Percentiles rank a stretch among this genome's conserved stretches.
phyloP scores from a whole-genome alignment of 2,329 filamentous ascomycete genomes.

The Colletotrichum paranaense region DNA sequence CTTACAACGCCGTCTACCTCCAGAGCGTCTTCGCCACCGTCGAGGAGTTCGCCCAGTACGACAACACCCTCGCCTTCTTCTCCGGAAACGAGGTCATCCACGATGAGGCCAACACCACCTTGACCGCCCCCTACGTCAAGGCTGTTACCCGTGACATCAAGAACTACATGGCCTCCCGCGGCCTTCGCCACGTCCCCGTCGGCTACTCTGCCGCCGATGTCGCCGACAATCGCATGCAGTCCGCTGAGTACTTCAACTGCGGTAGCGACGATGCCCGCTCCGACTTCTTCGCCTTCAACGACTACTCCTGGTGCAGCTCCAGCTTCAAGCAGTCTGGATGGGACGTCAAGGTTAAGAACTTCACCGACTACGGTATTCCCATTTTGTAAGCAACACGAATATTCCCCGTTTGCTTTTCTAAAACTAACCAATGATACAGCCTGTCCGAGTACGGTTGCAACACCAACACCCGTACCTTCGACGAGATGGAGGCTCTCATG shows the following conservation, averaged over 20 bases:
- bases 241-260: conserved; percentile 94
- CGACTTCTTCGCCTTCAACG: conserved; percentile 92
- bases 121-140: conserved; percentile 79
- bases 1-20: conserved; percentile 90
- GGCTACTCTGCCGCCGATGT: conserved; percentile 86
- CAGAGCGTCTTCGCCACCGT: conserved; percentile 89
- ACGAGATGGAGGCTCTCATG: conserved; percentile 85
- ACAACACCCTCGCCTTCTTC: conserved; percentile 90
- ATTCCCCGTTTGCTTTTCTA: conserved; percentile 34
- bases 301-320: conserved; percentile 88
- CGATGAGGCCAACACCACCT: conserved; percentile 70
- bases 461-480: conserved; percentile 83
- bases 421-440: conserved; percentile 45
- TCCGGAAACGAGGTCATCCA: conserved; percentile 87
- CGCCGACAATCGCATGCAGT: conserved; percentile 84
- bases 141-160: conserved; percentile 82
- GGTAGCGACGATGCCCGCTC: conserved; percentile 84
- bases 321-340: conserved; percentile 80
- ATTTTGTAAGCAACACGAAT: conserved; percentile 71
- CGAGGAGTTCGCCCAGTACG: conserved; percentile 83
- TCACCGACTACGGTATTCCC: conserved; percentile 86
- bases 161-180: conserved; percentile 72
- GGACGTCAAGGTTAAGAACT: conserved; percentile 89
- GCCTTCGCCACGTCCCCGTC: conserved; percentile 76
- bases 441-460: conserved; percentile 95